Evolutionary conservation across 306 rosid genomes (phyloP).

Genomic region (Acacia crassicarpa): DNA sequence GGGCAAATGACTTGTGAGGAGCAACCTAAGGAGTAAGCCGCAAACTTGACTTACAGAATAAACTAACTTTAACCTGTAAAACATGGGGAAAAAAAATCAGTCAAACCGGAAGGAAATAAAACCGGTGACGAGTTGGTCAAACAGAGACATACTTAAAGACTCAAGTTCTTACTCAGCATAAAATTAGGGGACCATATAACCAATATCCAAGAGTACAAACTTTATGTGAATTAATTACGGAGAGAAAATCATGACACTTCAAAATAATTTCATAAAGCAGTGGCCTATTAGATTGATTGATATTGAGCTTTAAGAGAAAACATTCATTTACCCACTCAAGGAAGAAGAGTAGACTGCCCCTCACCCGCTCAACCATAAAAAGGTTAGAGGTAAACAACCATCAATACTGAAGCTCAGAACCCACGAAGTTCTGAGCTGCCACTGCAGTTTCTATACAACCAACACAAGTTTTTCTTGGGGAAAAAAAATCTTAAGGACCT

Average conservation of each 20-base stretch:
- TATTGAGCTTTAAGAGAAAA: neutral
- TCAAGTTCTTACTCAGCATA: neutral
- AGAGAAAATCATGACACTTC: neutral
- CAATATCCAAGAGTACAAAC: neutral
- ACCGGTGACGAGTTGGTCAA: neutral
- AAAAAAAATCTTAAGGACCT: neutral
- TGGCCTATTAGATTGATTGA: neutral
- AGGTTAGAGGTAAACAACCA: neutral
- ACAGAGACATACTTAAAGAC: neutral
- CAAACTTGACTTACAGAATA: slow-evolving; percentile 5
- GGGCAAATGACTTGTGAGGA: slow-evolving; percentile 1
- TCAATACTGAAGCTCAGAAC: neutral
- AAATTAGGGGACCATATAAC: neutral
- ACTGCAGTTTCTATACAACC: neutral
- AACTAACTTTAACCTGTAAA: slow-evolving; percentile 13
- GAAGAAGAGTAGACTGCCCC: neutral
- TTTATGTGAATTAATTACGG: neutral
- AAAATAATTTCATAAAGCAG: neutral
- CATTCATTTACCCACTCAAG: neutral
- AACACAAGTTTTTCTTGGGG: neutral
- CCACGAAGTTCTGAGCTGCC: neutral
- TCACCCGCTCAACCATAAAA: neutral
- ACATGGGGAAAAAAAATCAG: neutral
- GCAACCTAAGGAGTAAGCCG: slow-evolving; percentile 9
- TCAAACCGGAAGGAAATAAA: neutral